Base-by-base conservation (phyloP, 495 filamentous ascomycete species). In the Entonaema liquescens region DNA sequence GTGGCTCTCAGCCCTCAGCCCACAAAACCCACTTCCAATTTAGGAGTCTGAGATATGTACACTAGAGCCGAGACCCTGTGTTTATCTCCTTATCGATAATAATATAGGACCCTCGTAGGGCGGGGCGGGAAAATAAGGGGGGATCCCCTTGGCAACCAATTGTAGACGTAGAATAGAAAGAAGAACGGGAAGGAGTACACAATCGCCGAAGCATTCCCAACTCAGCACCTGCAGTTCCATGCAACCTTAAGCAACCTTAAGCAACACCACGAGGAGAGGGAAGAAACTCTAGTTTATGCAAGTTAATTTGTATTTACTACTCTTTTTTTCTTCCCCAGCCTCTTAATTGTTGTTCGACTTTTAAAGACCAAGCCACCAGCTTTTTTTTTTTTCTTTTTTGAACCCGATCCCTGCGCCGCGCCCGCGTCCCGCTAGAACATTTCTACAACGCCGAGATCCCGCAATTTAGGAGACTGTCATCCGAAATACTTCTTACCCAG, bases 61-160 rank as follows among this genome's bases (percentile, higher is more conserved):
- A 38, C 38, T 68, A 56, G 50, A 21, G 31, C 33, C 33, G 0
- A 56, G 9, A 21, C 28, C 35, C 35, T 29, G 42, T 53, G 36
- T 33, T 59, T 67, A 60, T 67, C 64, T 13, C 21, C 6, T 71
- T 71, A 71, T 71, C 68, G 68, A 71, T 71, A 65, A 47, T 17
- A 15, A 33, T 15, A 40, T 23, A 40, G 35, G 36, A 17, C 15
- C 36, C 38, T 6, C 36, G 26, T 5, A 2, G 49, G 40, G 67
- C 40, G 54, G 67, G 67, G 67, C 60, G 53, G 64, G 65, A 56
- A 68, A 68, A 67, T 65, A 65, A 56, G 19, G 53, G 63, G 70
- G 61, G 69, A 68, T 77, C 73, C 62, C 73, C 73, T 68, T 17
- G 68, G 54, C 75, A 72, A 74, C 75, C 75, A 77, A 77, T 77